phyloP scores from a whole-genome alignment of 805 yeast species.

The Candida argentea region DNA sequence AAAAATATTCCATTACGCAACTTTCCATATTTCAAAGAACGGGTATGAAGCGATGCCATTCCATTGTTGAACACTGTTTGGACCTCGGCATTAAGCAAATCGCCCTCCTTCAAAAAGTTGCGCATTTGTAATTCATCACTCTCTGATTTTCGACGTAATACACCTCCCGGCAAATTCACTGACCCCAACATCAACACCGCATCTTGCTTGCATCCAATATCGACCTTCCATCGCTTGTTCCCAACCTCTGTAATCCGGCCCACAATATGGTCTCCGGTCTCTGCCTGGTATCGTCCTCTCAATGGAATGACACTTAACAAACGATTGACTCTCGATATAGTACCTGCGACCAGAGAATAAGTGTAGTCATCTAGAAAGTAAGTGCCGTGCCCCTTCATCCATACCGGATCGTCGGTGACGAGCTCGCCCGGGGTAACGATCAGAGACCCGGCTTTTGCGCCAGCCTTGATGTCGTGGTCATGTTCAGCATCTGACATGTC shows the following conservation, averaged over 20 bases:
- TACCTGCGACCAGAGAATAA: slow-evolving; percentile 88
- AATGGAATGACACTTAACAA: slow-evolving; percentile 78
- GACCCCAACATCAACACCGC: slow-evolving; percentile 91
- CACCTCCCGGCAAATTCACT: slow-evolving; percentile 95
- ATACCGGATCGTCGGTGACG: slow-evolving; percentile 88
- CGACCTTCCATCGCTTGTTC: slow-evolving; percentile 91
- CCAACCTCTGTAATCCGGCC: slow-evolving; percentile 95
- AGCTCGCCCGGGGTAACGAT: slow-evolving; percentile 93
- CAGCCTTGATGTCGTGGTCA: slow-evolving; percentile 1
- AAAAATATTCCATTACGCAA: slow-evolving; percentile 82
- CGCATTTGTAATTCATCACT: slow-evolving; percentile 96
- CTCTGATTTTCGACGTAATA: slow-evolving; percentile 85
- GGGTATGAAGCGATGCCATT: slow-evolving; percentile 85
- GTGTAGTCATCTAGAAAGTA: slow-evolving; percentile 68
- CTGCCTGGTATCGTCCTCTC: slow-evolving; percentile 83
- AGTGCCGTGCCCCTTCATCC: slow-evolving; percentile 99
- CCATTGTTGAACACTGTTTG: slow-evolving; percentile 87
- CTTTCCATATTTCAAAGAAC: slow-evolving; percentile 93
- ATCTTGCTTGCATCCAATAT: slow-evolving; percentile 89
- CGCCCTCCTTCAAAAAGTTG: slow-evolving; percentile 88
- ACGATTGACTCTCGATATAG: slow-evolving; percentile 75
- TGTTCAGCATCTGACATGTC: slow-evolving; percentile 32
- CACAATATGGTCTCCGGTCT: slow-evolving; percentile 91
- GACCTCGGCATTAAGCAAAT: slow-evolving; percentile 89
- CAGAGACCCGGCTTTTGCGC: slow-evolving; percentile 7